Evolutionary conservation across 2,329 filamentous ascomycete genomes (phyloP), one percentile per base, ranked within the genome.

Genomic region (Hypoxylon sp.): DNA sequence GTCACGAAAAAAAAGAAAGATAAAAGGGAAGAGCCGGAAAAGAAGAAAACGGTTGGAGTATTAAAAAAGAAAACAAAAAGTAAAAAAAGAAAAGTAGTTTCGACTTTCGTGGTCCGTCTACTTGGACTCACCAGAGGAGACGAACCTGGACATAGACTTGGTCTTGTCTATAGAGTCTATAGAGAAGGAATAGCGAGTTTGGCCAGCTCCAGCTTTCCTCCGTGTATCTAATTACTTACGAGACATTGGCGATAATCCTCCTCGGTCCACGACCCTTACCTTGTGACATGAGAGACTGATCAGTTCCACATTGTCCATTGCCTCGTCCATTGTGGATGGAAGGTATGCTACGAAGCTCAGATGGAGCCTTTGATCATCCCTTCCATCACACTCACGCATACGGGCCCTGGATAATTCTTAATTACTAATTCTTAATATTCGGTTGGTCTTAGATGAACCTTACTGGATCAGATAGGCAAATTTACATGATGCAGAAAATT

Each of bases 21-120:
- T n/a, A 70, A 64, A 66, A 65, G 65, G 65, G 61, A 62, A 36
- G 67, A 61, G 65, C 60, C 60, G 63, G 17, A 58, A 60, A 61
- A 45, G 45, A 38, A 53, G 17, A 17, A 19, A 51, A 30, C 5
- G 28, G 3, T 30, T 9, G 48, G 51, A 19, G 45, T 11, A 63
- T 48, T 32, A 30, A 45, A 43, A 53, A 25, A 48, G 34, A 19
- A 48, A 65, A 66, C 43, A 32, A 14, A 51, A 45, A 45, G 46
- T 21, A 57, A 50, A 21, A 28, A 38, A 17, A 19, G 17, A 59
- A 62, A 62, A 51, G 48, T 48, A 62, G 55, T 43, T 65, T 52
- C 36, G 19, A 17, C 28, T 53, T 48, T 48, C 28, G 25, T 13
- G 38, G 30, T 58, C 55, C 48, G 19, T 34, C 53, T 21, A 49